Conservation (phyloP, 2,329 filamentous ascomycete genomes). For the Bipolaris victoriae region DNA sequence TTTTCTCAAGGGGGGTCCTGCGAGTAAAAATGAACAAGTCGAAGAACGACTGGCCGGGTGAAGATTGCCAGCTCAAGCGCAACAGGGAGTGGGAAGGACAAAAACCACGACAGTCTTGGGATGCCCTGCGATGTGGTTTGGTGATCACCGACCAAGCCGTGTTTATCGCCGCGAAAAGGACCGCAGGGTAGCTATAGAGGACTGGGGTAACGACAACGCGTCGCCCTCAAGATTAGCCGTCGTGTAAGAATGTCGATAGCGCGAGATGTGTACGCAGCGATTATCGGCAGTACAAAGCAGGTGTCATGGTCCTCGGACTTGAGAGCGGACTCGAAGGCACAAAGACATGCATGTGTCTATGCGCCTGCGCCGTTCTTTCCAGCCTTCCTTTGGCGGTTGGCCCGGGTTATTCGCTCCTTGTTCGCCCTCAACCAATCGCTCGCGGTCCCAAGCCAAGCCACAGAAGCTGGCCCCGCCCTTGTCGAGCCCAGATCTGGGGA, state of each 20-base stretch:
- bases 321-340: conserved; percentile 13
- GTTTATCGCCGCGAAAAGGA: conserved; percentile 4
- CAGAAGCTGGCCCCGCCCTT: conserved; percentile 15
- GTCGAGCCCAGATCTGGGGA: conserved; percentile 21
- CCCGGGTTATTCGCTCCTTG: conserved; percentile 17
- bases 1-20: neutral
- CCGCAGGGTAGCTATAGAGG: neutral
- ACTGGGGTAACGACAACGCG: neutral
- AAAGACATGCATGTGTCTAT: conserved; percentile 10
- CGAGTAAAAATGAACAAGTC: neutral
- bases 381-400: conserved; percentile 19
- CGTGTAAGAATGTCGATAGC: neutral
- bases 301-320: neutral
- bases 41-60: neutral
- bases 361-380: conserved; percentile 10
- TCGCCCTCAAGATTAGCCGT: neutral
- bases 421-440: conserved; percentile 15
- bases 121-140: conserved; percentile 2
- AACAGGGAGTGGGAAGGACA: neutral
- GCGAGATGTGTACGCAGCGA: neutral
- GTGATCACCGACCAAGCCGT: conserved; percentile 4
- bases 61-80: neutral
- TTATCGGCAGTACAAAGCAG: neutral
- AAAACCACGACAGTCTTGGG: neutral
- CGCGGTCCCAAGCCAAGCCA: conserved; percentile 12